phyloP scores from a whole-genome alignment of 495 filamentous ascomycete species.

The Podospora pseudopauciseta region DNA sequence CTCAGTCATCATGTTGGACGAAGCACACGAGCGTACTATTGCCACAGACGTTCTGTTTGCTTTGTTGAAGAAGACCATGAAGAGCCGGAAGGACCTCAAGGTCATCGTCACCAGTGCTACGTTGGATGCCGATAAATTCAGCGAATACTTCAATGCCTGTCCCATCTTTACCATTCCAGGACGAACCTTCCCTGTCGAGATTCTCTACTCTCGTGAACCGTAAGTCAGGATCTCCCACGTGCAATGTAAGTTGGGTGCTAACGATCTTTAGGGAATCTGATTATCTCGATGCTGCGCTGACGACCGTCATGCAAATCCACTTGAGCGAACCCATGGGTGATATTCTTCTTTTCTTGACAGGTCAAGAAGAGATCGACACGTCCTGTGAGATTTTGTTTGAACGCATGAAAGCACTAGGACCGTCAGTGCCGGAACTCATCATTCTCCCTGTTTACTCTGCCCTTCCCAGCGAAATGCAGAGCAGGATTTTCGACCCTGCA shows the following conservation, averaged over 20 bases:
- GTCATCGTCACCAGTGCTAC: constrained; percentile 96
- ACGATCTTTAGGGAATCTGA: constrained; percentile 60
- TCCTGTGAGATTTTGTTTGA: constrained; percentile 89
- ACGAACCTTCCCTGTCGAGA: constrained; percentile 89
- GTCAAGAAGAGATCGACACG: constrained; percentile 97
- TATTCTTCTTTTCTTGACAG: constrained; percentile 93
- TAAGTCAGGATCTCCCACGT: neutral
- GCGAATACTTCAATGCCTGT: constrained; percentile 86
- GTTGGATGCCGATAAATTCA: constrained; percentile 96
- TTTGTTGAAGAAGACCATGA: constrained; percentile 88
- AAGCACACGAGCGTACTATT: constrained; percentile 96
- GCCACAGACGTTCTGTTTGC: constrained; percentile 94
- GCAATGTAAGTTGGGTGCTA: neutral
- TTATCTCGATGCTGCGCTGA: constrained; percentile 91
- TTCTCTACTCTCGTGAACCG: constrained; percentile 90
- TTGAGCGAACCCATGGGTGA: constrained; percentile 86
- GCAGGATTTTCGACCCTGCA: constrained; percentile 88
- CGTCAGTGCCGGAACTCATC: constrained; percentile 84
- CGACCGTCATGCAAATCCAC: constrained; percentile 98
- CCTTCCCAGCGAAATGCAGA: constrained; percentile 90
- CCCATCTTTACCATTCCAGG: constrained; percentile 97
- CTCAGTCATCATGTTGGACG: constrained; percentile 96
- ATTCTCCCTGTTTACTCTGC: constrained; percentile 94
- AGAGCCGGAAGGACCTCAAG: constrained; percentile 79
- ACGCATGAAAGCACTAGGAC: constrained; percentile 92